These are phyloP conservation scores for Barnettozyma sucrosica DNA, from an alignment of 805 yeast species.

Conservation along the genomic window DNA sequence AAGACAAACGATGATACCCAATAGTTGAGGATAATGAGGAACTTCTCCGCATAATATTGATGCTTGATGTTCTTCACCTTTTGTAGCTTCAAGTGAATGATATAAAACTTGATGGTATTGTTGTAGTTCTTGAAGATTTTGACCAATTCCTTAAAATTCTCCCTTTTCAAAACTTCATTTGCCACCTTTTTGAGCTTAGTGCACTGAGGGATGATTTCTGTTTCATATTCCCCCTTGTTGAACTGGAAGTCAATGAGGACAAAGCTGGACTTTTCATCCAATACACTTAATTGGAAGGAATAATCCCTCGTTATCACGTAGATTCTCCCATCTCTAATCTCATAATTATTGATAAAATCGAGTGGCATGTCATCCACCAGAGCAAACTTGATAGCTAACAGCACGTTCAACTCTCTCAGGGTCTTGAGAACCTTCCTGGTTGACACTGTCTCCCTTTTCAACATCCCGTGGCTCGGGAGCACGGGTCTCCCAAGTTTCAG, in stretches of 20 bases:
- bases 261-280: slow-evolving; percentile 62
- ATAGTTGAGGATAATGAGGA: slow-evolving; percentile 52
- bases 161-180: slow-evolving; percentile 43
- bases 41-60: slow-evolving; percentile 47
- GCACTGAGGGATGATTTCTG: slow-evolving; percentile 1
- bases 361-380: slow-evolving; percentile 54
- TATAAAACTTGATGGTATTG: slow-evolving; percentile 56
- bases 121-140: slow-evolving; percentile 53
- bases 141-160: slow-evolving; percentile 48
- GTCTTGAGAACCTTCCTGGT: slow-evolving; percentile 53
- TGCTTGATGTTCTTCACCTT: slow-evolving; percentile 51
- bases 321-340: slow-evolving; percentile 71
- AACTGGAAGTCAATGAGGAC: slow-evolving; percentile 75
- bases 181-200: slow-evolving; percentile 46
- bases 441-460: slow-evolving; percentile 44
- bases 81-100: slow-evolving; percentile 52
- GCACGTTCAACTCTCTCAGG: slow-evolving; percentile 63
- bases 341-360: slow-evolving; percentile 51
- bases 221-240: slow-evolving; percentile 20
- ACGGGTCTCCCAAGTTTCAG: slow-evolving; percentile 72
- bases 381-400: slow-evolving; percentile 71
- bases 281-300: slow-evolving; percentile 72
- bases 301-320: slow-evolving; percentile 56
- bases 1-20: slow-evolving; percentile 52
- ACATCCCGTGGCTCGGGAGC: slow-evolving; percentile 54